Evolutionary conservation across 345 rosid species (phyloP), one percentile per base, ranked within the genome.

Genomic region (Mallotus nudiflorus): DNA sequence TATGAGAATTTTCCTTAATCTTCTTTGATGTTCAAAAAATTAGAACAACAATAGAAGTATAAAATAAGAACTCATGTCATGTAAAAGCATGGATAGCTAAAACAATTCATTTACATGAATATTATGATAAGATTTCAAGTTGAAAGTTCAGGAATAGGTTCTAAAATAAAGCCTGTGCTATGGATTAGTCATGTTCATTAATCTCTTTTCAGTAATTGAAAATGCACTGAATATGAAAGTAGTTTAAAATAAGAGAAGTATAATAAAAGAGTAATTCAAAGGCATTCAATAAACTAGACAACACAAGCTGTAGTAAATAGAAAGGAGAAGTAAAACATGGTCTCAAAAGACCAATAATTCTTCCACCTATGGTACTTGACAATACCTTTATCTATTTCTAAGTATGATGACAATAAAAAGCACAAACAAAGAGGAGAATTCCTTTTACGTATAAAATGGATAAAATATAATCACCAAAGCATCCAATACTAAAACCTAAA

Each of bases 281-380:
- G 71, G 98, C 92, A 80, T 89, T 92, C 84, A 93, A 65, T 48
- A 93, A 78, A 74, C 84, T 89, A 80, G 96, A 87, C 54, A 83
- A 63, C 67, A 87, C 94, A 46, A 95, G 98, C 98, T 93, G 91
- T 77, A 73, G 45, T 25, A 72, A n/a, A 53, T 65, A 65, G 15
- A 61, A 60, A 51, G 54, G 42, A 46, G 27, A 69, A 62, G 50
- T 13, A 56, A 74, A 60, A 28, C 49, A 42, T 29, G 67, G 46
- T 19, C 53, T 65, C 64, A 51, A 40, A 57, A 61, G 48, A 62
- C 24, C 56, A 24, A 42, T 13, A 28, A 16, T 55, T 18, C 19
- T 15, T 13, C 48, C 57, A n/a, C 19, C 35, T n/a, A 25, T 18
- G 24, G 25, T 20, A 45, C n/a, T n/a, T n/a, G n/a, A n/a, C n/a